Evolutionary conservation across 306 rosid species (phyloP).

Genomic region (Lagenaria siceraria): DNA sequence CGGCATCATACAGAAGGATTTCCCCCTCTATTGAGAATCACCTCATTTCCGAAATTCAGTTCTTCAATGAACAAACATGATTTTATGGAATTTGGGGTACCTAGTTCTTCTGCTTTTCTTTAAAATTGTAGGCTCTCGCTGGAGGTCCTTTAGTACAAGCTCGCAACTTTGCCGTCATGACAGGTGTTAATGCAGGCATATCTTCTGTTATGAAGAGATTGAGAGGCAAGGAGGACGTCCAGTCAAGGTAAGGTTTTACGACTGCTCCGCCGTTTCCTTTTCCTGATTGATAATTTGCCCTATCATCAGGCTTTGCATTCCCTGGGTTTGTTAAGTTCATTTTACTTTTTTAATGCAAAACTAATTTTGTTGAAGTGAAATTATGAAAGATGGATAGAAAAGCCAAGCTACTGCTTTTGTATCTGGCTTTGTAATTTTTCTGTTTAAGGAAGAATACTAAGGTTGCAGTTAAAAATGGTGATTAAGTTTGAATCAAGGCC

Average conservation of each 20-base stretch:
- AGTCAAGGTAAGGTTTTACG: conserved; percentile 50
- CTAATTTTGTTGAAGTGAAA: background rate
- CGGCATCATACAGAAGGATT: no score
- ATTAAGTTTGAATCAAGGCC: background rate
- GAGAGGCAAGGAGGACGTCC: conserved; percentile 93
- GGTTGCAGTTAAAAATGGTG: background rate
- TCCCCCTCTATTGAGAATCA: background rate
- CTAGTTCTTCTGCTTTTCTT: background rate
- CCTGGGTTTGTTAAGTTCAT: background rate
- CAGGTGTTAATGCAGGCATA: conserved; percentile 94
- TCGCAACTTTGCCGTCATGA: conserved; percentile 95
- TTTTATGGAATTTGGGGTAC: background rate
- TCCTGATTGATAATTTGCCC: background rate
- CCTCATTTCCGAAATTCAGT: background rate
- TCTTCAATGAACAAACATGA: background rate
- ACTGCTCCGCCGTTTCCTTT: background rate
- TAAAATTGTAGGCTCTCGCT: conserved; percentile 49
- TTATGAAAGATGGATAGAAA: background rate
- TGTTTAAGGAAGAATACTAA: background rate
- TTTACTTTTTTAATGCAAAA: background rate
- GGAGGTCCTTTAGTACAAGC: conserved; percentile 93
- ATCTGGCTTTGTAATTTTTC: background rate
- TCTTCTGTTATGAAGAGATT: conserved; percentile 82
- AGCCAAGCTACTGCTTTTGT: background rate
- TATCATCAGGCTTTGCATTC: background rate